phyloP scores from a whole-genome alignment of 1,139 yeast genomes.

The Yamadazyma atlantica region DNA sequence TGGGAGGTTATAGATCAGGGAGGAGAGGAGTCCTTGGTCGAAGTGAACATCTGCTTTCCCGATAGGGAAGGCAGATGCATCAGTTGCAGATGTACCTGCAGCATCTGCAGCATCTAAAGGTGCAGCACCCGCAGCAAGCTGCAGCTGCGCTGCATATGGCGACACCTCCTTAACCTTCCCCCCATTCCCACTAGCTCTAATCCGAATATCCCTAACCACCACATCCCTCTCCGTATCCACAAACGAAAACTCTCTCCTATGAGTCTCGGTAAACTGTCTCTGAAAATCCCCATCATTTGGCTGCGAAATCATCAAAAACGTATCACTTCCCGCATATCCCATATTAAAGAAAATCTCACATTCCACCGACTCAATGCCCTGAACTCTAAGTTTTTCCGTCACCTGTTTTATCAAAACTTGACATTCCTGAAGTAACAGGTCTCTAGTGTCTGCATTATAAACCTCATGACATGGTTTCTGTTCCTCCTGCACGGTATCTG shows the following conservation, averaged over 20 bases:
- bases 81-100: too few relatives aligned
- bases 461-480: constrained; percentile 17
- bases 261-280: constrained; percentile 45
- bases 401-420: constrained; percentile 5
- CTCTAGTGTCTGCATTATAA: constrained; percentile 9
- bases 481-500: constrained; percentile 19
- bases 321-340: constrained; percentile 21
- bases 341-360: constrained; percentile 17
- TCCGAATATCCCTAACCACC: constrained; percentile 19
- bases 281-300: constrained; percentile 25
- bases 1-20: constrained; percentile 44
- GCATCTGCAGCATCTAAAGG: too few relatives aligned
- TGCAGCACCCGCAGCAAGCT: too few relatives aligned
- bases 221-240: constrained; percentile 50
- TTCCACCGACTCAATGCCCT: constrained; percentile 10
- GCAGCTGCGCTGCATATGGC: constrained; percentile 12
- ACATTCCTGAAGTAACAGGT: constrained; percentile 9
- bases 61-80: too few relatives aligned
- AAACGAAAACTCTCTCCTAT: constrained; percentile 70
- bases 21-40: constrained; percentile 9
- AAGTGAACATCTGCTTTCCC: constrained; percentile 7
- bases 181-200: constrained; percentile 13
- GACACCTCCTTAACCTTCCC: constrained; percentile 10
- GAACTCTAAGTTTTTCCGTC: constrained; percentile 6
- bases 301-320: constrained; percentile 16